Conservation (phyloP, 441 rosid species). For the Erodium texanum region DNA sequence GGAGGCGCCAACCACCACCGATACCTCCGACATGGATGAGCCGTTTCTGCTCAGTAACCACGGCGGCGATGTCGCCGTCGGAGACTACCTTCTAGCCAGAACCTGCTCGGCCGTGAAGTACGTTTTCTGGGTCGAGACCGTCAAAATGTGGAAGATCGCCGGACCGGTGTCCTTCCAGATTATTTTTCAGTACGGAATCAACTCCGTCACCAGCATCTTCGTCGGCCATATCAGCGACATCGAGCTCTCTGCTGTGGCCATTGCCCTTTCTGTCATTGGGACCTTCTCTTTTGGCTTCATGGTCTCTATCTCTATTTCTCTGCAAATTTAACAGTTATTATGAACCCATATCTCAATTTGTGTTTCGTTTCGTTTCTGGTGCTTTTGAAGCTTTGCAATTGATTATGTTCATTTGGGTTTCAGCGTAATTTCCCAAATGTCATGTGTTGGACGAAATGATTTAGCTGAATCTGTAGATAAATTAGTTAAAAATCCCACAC, state of each 20-base stretch:
- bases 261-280: constrained; percentile 58
- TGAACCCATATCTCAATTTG: no score
- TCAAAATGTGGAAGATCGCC: constrained; percentile 59
- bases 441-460: neutral
- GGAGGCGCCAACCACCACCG: no score
- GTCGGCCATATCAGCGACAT: constrained; percentile 62
- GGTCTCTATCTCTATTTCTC: constrained; percentile 24
- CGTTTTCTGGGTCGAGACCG: constrained; percentile 42
- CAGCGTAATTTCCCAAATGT: neutral
- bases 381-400: no score
- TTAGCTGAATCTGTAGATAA: no score
- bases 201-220: constrained; percentile 47
- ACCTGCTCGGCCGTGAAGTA: constrained; percentile 32
- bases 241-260: constrained; percentile 64
- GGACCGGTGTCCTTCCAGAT: constrained; percentile 46
- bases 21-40: constrained; percentile 29
- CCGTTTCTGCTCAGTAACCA: constrained; percentile 27
- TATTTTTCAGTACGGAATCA: constrained; percentile 47
- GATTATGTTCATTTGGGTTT: neutral
- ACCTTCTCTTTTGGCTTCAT: constrained; percentile 74
- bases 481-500: no score
- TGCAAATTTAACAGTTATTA: neutral
- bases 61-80: constrained; percentile 13
- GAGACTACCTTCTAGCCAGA: constrained; percentile 41
- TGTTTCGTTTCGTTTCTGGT: no score